Evolutionary conservation across 352 stramenopile genomes (phyloP).

Genomic region (Phytophthora kernoviae): DNA sequence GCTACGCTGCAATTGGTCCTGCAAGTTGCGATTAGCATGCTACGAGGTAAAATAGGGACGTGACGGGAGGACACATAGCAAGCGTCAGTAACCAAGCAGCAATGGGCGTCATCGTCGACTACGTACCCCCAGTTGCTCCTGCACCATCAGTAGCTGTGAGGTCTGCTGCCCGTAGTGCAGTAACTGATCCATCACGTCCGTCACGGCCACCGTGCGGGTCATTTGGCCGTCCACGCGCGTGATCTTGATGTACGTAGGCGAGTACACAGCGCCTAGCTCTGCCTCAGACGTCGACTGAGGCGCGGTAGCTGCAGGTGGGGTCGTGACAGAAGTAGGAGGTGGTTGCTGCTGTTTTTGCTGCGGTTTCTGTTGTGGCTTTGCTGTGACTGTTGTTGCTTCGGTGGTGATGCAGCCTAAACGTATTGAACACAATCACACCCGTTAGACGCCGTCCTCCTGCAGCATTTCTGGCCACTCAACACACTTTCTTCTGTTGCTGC

Average conservation of each 20-base stretch:
- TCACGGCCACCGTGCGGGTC: constrained; percentile 73
- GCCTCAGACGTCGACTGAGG: constrained; percentile 33
- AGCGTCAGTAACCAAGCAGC: constrained; percentile 5
- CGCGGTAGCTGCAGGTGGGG: constrained; percentile 6
- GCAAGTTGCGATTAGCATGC: constrained; percentile 68
- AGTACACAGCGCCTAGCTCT: constrained; percentile 63
- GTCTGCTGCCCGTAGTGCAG: constrained; percentile 74
- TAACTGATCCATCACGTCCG: constrained; percentile 84
- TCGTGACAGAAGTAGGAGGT: neutral
- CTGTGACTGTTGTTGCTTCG: constrained; percentile 17
- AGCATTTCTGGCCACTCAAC: neutral
- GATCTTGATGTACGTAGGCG: constrained; percentile 73
- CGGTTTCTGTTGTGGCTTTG: constrained; percentile 12
- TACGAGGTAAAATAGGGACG: constrained; percentile 20
- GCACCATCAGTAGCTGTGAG: constrained; percentile 56
- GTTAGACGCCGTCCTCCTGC: constrained; percentile 8
- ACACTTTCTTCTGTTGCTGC: constrained; percentile 25
- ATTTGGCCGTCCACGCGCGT: constrained; percentile 75
- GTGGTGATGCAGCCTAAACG: constrained; percentile 15
- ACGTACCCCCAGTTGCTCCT: constrained; percentile 72
- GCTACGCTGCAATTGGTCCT: constrained; percentile 72
- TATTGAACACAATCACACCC: constrained; percentile 1
- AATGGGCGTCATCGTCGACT: neutral
- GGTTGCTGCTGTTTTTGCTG: constrained; percentile 25
- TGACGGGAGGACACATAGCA: constrained; percentile 3